Evolutionary conservation across 345 rosid genomes (phyloP), one percentile per base, ranked within the genome.

Genomic region (Murraya paniculata): DNA sequence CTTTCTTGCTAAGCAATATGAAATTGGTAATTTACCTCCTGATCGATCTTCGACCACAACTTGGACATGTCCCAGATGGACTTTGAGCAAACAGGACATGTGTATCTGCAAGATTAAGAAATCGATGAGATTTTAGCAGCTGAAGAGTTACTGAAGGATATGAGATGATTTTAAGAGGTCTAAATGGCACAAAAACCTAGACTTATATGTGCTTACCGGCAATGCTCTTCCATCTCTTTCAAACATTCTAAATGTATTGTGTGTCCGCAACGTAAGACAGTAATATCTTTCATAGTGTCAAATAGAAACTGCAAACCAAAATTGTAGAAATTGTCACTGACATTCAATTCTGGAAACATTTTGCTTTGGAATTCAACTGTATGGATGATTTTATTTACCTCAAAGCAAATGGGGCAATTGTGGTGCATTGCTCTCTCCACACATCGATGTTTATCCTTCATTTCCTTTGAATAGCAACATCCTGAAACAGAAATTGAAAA

Each of bases 21-120:
- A 21, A 57, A 60, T 67, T n/a, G 16, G n/a, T 25, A 28, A 45
- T 38, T 9, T 84, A 94, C 98, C 97, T 93, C 97, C 84, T 90
- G 83, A 81, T 94, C 97, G 24, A 93, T 89, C 86, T 88, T 90
- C 81, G 70, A 87, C 98, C 98, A 94, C 74, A 88, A 55, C n/a
- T 16, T 74, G 22, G 97, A 83, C 98, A 93, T 87, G 81, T 94
- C 90, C 8, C 90, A 84, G 22, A 90, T 89, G 59, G 98, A 93
- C 78, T 91, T 94, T 1, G 92, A 93, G 87, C 98, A 94, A 72
- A 94, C 89, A 3, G 97, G 97, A 74, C 98, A 94, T 2, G 97
- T 83, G 71, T 90, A 94, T 76, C 98, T 94, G 86, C 84, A 76
- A 55, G 65, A 80, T 61, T 67, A 60, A 71, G 73, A 55, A 50